phyloP scores from a whole-genome alignment of 192 early-diverging fungal species.

The Coemansia guatemalensis region DNA sequence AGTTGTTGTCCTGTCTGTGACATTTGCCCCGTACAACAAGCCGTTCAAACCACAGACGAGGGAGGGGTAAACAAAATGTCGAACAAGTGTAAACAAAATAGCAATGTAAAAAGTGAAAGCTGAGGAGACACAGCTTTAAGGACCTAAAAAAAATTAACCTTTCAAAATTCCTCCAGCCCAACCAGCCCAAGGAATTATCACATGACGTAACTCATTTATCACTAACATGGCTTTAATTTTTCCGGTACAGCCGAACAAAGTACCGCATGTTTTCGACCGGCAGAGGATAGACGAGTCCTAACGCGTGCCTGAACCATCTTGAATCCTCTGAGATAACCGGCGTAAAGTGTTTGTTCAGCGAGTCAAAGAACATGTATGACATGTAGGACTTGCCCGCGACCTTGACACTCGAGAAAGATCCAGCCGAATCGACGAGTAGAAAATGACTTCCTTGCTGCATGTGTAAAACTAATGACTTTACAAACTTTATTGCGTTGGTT shows the following conservation, averaged over 20 bases:
- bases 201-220: too few species aligned
- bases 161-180: too few species aligned
- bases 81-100: too few species aligned
- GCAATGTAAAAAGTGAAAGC: too few species aligned
- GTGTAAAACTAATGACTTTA: conserved; percentile 63
- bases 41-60: too few species aligned
- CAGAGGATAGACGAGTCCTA: conserved; percentile 70
- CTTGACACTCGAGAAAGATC: conserved; percentile 84
- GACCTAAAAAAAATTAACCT: too few species aligned
- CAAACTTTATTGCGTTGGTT: conserved; percentile 69
- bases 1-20: conserved; percentile 42
- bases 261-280: conserved; percentile 91
- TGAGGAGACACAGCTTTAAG: too few species aligned
- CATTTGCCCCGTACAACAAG: conserved; percentile 4
- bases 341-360: conserved; percentile 64
- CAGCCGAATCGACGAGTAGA: conserved; percentile 86
- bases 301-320: conserved; percentile 72
- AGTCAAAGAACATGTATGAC: conserved; percentile 87
- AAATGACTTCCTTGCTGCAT: conserved; percentile 69
- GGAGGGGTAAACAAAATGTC: too few species aligned
- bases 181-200: too few species aligned
- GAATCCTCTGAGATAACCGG: conserved; percentile 68
- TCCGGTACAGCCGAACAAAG: conserved; percentile 81
- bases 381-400: conserved; percentile 79
- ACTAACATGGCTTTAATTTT: conserved; percentile 41